Conservation (phyloP, 2,329 filamentous ascomycete species). For the Karstenula rhodostoma region DNA sequence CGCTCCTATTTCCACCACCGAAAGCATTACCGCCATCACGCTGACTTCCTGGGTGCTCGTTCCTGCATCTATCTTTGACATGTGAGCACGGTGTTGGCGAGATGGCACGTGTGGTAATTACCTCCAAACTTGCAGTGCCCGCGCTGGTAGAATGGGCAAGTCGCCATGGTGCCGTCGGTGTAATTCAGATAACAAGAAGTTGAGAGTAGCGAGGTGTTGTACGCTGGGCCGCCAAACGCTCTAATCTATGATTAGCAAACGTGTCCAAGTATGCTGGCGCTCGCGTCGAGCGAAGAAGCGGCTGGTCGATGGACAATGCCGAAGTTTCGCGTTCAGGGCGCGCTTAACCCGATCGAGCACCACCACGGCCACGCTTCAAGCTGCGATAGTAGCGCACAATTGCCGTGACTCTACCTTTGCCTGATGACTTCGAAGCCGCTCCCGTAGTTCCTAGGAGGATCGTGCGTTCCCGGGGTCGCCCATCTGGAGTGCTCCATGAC, state of each 20-base stretch:
- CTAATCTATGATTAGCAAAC: conserved; percentile 18
- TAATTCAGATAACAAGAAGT: conserved; percentile 1
- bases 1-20: conserved; percentile 16
- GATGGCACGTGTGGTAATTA: conserved; percentile 39
- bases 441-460: conserved; percentile 1
- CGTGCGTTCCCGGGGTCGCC: conserved; percentile 18
- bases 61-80: conserved; percentile 64
- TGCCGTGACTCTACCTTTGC: conserved; percentile 30
- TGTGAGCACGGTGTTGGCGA: conserved; percentile 18
- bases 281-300: conserved; percentile 3
- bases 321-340: conserved; percentile 1
- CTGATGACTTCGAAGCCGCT: conserved; percentile 16
- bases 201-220: not conserved
- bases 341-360: conserved; percentile 17
- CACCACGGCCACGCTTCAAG: not conserved
- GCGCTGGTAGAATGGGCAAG: conserved; percentile 72
- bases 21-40: conserved; percentile 55
- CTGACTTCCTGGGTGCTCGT: conserved; percentile 64
- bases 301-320: not conserved
- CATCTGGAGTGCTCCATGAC: conserved; percentile 30
- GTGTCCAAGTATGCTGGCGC: not conserved
- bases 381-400: conserved; percentile 12
- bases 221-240: conserved; percentile 14
- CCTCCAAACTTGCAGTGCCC: conserved; percentile 72
- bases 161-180: conserved; percentile 42